A percentile compares a stretch with the other conserved stretches of the same genome.
phyloP scores from a whole-genome alignment of 257 asterid species.

The Solanum etuberosum region DNA sequence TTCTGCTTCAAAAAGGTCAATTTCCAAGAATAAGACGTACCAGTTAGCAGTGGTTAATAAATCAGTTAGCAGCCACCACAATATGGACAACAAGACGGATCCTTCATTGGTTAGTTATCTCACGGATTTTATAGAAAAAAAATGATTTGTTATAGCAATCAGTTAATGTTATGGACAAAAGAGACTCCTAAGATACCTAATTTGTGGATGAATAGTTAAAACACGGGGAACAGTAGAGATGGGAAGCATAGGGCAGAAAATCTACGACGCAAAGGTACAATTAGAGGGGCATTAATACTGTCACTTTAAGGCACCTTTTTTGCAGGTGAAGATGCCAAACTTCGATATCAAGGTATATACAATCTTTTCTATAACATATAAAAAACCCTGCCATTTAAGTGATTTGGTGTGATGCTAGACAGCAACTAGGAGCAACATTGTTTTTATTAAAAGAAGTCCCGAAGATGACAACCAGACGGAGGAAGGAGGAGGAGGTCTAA shows the following conservation, averaged over 20 bases:
- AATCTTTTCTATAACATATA: neutral
- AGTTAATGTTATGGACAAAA: neutral
- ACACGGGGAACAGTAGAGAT: neutral
- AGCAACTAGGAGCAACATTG: neutral
- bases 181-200: neutral
- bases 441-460: neutral
- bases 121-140: neutral
- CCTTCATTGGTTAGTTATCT: slow-evolving; percentile 44
- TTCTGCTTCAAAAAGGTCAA: slow-evolving; percentile 99
- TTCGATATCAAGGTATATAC: neutral
- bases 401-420: neutral
- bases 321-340: neutral
- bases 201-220: neutral
- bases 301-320: neutral
- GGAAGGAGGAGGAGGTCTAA: neutral
- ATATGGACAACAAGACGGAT: slow-evolving; percentile 53
- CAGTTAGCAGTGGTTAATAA: slow-evolving; percentile 88
- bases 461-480: neutral
- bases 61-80: slow-evolving; percentile 75
- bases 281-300: neutral
- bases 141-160: neutral
- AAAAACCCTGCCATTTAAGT: neutral
- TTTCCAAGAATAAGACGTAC: slow-evolving; percentile 97
- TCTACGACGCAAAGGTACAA: neutral
- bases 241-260: neutral